Base-by-base conservation (phyloP, 108 stramenopile species). In the Cyclotella choctawhatcheeana region DNA sequence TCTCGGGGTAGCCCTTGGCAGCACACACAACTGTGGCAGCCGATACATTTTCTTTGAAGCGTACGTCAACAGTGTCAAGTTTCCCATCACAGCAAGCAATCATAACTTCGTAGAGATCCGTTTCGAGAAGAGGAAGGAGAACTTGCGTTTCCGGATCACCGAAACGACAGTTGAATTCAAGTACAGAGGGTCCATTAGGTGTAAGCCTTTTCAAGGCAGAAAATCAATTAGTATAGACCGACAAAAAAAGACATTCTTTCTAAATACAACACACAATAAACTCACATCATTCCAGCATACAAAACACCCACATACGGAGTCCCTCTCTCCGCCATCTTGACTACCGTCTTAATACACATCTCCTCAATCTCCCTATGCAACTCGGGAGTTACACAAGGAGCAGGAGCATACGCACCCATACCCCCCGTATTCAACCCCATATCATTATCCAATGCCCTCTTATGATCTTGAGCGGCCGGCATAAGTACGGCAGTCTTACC, bases 121-220 rank as follows among this genome's bases (percentile, higher is more conserved):
- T 94, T 73, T 98, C 92, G 55, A 99, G 82, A n/a, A 99, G 91
- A 13, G 98, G 98, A 20, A 99, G 89, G 30, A 99, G 84, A 44
- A 96, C 99, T 80, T 99, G 97, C 0, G 99, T 98, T 85, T 99
- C 99, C 20, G 99, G 99, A 82, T 99, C 99, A 50, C 99, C 99
- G 73, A 98, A 97, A 45, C 98, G 93, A 71, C 96, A 97, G 84
- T 99, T 99, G 85, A 85, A 99, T 88, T 99, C 99, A 8, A 99
- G 96, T 21, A 99, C 85, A 25, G 82, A 86, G 0, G 97, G 96
- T 2, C 93, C 93, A 55, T 92, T 82, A 10, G 93, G 91, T 21
- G 94, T 95, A 33, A 94, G 80, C 88, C 89, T 90, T 18, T 44
- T 35, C 16, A 43, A 68, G 24, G 67, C 35, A 3, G 30, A 56